Base-by-base conservation (phyloP, 345 rosid species). In the Aethionema arabicum region DNA sequence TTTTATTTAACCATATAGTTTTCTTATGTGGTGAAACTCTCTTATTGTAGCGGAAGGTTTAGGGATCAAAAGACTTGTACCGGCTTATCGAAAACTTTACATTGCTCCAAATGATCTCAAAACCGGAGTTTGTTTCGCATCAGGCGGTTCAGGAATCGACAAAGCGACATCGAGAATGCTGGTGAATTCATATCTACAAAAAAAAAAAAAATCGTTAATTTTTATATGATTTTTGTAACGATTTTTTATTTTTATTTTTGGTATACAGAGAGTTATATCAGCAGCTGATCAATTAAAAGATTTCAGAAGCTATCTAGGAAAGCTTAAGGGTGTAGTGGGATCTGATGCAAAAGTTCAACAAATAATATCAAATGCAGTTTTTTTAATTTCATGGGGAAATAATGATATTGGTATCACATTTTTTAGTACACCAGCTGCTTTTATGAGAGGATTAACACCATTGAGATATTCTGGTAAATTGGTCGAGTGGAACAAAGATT, bases 331-430 rank as follows among this genome's bases (percentile, higher is more conserved):
- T 5, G 6, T 32, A 2, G 70, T 76, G 12, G 89, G 89, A 52
- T 0, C 33, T 52, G 76, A 77, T 64, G 49, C 76, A 30, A 56
- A 8, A 53, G 72, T 85, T 16, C 67, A 53, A 0, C 5, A 38
- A 4, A 74, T 81, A 9, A 5, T 84, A 33, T 35, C 59, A 39
- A 79, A 78, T 2, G 73, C 79, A 49, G 15, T 84, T 12, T 65
- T 56, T 67, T 32, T 80, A 2, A 56, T 81, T 31, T 76, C 78
- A 11, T 54, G 77, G 14, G 84, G 90, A 45, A 84, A 79, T 61
- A 71, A 84, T 44, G 95, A 87, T 81, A 57, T 87, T 16, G 90
- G 82, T 15, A 69, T 74, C 61, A 73, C 76, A n/a, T 87, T 56
- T 60, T 82, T 76, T 48, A 7, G 9, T 0, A 52, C 75, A 15